Conservation (phyloP, 352 stramenopile genomes). For the Phytophthora syringae region DNA sequence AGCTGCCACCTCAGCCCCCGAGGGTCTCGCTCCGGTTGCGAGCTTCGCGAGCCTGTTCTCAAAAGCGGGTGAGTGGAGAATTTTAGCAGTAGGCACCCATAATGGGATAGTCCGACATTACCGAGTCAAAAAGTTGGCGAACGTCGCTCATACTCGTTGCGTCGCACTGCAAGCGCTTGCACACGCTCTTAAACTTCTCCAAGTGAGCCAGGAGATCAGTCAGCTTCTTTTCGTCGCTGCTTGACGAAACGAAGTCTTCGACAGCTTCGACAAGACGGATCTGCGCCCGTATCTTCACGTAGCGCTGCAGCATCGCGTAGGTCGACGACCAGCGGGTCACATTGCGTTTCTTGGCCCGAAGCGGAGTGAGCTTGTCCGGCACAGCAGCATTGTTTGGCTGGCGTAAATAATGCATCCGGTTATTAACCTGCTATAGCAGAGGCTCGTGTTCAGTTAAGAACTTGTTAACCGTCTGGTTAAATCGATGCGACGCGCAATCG, state of each 20-base stretch:
- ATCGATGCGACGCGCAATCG: constrained; percentile 12
- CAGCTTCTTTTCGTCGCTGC: constrained; percentile 9
- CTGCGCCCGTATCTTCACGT: not conserved
- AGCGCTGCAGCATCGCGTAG: constrained; percentile 12
- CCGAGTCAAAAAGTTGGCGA: constrained; percentile 11
- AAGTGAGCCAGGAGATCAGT: not conserved
- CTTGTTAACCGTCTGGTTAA: constrained; percentile 13
- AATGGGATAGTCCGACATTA: constrained; percentile 25
- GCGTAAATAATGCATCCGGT: constrained; percentile 10
- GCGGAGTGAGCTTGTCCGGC: constrained; percentile 1
- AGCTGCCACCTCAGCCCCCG: too few species aligned
- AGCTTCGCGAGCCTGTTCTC: constrained; percentile 1
- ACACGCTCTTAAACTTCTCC: constrained; percentile 28
- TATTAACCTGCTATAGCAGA: constrained; percentile 8
- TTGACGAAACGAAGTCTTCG: constrained; percentile 8
- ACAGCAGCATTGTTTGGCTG: constrained; percentile 15
- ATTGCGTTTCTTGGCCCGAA: constrained; percentile 10
- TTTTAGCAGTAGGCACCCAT: constrained; percentile 12
- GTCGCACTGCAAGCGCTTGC: constrained; percentile 19
- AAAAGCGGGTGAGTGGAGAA: constrained; percentile 11
- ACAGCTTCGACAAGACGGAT: constrained; percentile 1
- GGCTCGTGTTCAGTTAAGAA: constrained; percentile 12
- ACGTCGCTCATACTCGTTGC: constrained; percentile 15
- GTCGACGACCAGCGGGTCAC: constrained; percentile 12
- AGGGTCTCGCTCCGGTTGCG: too few species aligned